Conservation (phyloP, 306 rosid genomes). For the Lathyrus sativus region DNA sequence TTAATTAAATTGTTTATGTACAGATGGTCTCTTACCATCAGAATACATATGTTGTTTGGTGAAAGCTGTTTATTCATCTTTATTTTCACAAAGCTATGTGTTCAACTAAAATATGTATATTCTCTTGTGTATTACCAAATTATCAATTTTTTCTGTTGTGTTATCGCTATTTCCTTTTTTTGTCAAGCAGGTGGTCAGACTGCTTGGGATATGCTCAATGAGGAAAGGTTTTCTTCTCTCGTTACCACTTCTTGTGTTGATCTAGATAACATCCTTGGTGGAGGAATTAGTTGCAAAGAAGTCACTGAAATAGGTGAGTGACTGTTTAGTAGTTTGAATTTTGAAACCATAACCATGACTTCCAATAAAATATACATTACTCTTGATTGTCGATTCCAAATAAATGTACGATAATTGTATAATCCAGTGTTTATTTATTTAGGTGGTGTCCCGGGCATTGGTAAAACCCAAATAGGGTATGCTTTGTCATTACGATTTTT, state of each 20-base stretch:
- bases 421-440: constrained; percentile 32
- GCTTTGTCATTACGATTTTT: constrained; percentile 31
- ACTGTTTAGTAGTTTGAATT: constrained; percentile 16
- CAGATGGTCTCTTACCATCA: not conserved
- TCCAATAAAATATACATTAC: not conserved
- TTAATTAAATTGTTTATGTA: too few species aligned
- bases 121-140: not conserved
- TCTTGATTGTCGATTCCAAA: too few species aligned
- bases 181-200: constrained; percentile 69
- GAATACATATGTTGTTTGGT: not conserved
- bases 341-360: not conserved
- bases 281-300: constrained; percentile 84
- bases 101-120: not conserved
- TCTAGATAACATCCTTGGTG: constrained; percentile 82
- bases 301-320: constrained; percentile 89
- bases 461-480: constrained; percentile 97
- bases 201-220: constrained; percentile 91
- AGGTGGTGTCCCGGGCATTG: constrained; percentile 98
- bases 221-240: constrained; percentile 58
- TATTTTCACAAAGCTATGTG: not conserved
- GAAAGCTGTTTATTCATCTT: not conserved
- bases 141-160: not conserved
- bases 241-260: constrained; percentile 80
- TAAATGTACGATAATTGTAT: not conserved
- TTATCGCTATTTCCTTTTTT: constrained; percentile 21